Evolutionary conservation across 352 stramenopile genomes (phyloP).

Genomic region (Pythium aquatile): DNA sequence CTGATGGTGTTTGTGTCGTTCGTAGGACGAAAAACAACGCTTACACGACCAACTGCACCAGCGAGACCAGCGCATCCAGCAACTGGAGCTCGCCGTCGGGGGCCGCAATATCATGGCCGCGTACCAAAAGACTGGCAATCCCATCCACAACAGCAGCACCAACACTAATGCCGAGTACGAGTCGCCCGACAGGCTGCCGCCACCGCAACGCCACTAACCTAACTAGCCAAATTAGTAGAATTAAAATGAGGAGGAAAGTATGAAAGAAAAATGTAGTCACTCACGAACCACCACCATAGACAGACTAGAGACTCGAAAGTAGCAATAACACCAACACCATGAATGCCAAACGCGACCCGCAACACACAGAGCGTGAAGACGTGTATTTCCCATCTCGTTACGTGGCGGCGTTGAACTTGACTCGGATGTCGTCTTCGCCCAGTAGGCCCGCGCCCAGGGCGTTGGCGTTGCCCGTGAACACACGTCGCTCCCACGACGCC

Average conservation of each 20-base stretch:
- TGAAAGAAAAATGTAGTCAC: slow-evolving; percentile 16
- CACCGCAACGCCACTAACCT: background rate
- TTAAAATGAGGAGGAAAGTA: slow-evolving; percentile 2
- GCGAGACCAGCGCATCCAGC: slow-evolving; percentile 45
- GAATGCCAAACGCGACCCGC: background rate
- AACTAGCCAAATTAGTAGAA: slow-evolving; percentile 5
- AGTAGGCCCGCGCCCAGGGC: slow-evolving; percentile 87
- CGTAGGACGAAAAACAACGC: slow-evolving; percentile 40
- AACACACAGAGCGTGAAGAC: slow-evolving; percentile 9
- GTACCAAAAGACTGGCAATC: slow-evolving; percentile 2
- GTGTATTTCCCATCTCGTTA: slow-evolving; percentile 42
- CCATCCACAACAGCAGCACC: slow-evolving; percentile 11
- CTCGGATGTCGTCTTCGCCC: slow-evolving; percentile 93
- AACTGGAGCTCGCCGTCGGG: slow-evolving; percentile 52
- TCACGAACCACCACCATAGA: background rate
- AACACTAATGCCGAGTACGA: background rate
- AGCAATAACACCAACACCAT: background rate
- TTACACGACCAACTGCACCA: slow-evolving; percentile 35
- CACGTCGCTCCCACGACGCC: slow-evolving; percentile 92
- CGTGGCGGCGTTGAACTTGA: slow-evolving; percentile 90
- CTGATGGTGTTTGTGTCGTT: background rate
- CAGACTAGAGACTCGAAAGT: background rate
- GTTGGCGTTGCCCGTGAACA: slow-evolving; percentile 91
- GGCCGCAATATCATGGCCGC: slow-evolving; percentile 37
- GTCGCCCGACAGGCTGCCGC: background rate